These are phyloP conservation scores for Priceomyces fermenticarens DNA, from an alignment of 805 yeast genomes.

Conservation along the genomic window DNA sequence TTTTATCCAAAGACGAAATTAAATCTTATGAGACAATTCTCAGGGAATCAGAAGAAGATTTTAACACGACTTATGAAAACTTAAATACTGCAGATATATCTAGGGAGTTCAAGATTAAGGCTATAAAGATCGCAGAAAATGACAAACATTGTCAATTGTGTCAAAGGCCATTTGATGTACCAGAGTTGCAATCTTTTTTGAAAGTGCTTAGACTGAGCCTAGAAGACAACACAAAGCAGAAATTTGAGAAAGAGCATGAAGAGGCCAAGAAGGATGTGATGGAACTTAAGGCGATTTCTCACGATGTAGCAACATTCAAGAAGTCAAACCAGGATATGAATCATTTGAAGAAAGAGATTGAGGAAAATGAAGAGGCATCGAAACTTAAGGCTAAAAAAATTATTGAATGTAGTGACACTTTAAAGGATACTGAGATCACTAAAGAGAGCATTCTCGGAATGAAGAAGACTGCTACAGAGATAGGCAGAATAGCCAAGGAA, in stretches of 20 bases:
- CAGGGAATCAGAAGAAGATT: conserved; percentile 58
- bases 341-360: conserved; percentile 5
- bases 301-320: conserved; percentile 24
- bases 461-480: conserved; percentile 28
- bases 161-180: conserved; percentile 56
- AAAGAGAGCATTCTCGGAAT: conserved; percentile 16
- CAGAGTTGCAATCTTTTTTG: conserved; percentile 26
- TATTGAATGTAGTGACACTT: conserved; percentile 5
- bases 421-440: conserved; percentile 4
- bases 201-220: conserved; percentile 26
- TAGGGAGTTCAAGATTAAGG: conserved; percentile 64
- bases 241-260: conserved; percentile 26
- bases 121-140: conserved; percentile 57
- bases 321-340: conserved; percentile 15
- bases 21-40: conserved; percentile 50
- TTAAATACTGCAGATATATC: conserved; percentile 69
- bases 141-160: conserved; percentile 70
- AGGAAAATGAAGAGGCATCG: conserved; percentile 1
- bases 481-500: conserved; percentile 31
- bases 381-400: conserved; percentile 1
- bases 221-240: conserved; percentile 23
- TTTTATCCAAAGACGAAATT: conserved; percentile 36
- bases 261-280: conserved; percentile 30
- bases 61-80: conserved; percentile 59
- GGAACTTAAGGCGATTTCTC: conserved; percentile 25